These are phyloP conservation scores for Acephala macrosclerotiorum DNA, from an alignment of 2,329 filamentous ascomycete genomes.

Conservation along the genomic window DNA sequence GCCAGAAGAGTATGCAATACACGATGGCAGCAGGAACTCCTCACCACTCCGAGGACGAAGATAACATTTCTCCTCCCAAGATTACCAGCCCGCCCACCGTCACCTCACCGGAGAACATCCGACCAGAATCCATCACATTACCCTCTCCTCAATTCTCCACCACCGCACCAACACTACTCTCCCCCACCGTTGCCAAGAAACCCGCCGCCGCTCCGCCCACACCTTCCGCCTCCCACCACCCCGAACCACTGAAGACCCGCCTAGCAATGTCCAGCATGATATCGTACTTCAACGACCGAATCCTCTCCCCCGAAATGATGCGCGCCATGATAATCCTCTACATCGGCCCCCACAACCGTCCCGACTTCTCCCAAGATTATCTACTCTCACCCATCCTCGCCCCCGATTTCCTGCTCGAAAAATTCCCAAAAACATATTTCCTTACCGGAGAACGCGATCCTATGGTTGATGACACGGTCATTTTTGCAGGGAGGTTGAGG, in stretches of 20 bases:
- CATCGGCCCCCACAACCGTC: slow-evolving; percentile 90
- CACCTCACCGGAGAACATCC: slow-evolving; percentile 7
- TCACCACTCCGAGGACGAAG: slow-evolving; percentile 80
- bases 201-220: slow-evolving; percentile 9
- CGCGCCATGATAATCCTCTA: slow-evolving; percentile 99
- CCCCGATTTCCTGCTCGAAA: slow-evolving; percentile 80
- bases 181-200: slow-evolving; percentile 25
- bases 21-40: slow-evolving; percentile 84
- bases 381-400: slow-evolving; percentile 89
- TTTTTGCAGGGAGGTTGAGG: slow-evolving; percentile 89
- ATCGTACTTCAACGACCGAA: slow-evolving; percentile 95
- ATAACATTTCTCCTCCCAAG: slow-evolving; percentile 45
- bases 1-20: slow-evolving; percentile 89
- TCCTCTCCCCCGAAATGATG: slow-evolving; percentile 98
- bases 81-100: slow-evolving; percentile 27
- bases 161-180: slow-evolving; percentile 35
- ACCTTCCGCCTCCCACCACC: slow-evolving; percentile 55
- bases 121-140: slow-evolving; percentile 30
- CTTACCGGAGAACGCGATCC: slow-evolving; percentile 95
- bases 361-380: slow-evolving; percentile 91
- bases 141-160: slow-evolving; percentile 39
- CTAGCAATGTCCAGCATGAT: slow-evolving; percentile 97
- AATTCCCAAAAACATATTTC: slow-evolving; percentile 95
- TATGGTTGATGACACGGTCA: slow-evolving; percentile 94
- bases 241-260: slow-evolving; percentile 76